A percentile compares a stretch with the other conserved stretches of the same genome.
phyloP scores from a whole-genome alignment of 805 yeast genomes.

The Yamadazyma paraphyllophila region DNA sequence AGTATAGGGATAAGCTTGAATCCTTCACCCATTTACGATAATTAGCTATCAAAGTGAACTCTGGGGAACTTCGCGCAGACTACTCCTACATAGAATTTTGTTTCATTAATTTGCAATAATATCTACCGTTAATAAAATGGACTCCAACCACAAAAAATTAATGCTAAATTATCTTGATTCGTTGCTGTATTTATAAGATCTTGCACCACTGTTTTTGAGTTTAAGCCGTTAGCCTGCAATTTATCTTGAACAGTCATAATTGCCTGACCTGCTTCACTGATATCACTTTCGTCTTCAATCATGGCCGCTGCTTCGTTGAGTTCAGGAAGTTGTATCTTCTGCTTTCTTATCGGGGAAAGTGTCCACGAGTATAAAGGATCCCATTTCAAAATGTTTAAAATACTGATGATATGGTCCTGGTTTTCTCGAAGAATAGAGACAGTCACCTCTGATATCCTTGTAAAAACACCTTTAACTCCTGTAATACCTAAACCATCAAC shows the following conservation, averaged over 20 bases:
- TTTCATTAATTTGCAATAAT: too few relatives aligned
- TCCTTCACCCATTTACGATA: slow-evolving; percentile 3
- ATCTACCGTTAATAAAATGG: slow-evolving; percentile 52
- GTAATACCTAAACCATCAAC: slow-evolving; percentile 86
- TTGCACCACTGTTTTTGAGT: slow-evolving; percentile 80
- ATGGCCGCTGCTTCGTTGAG: slow-evolving; percentile 17
- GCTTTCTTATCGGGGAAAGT: slow-evolving; percentile 67
- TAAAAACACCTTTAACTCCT: slow-evolving; percentile 79
- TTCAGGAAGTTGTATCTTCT: slow-evolving; percentile 46
- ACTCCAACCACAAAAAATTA: slow-evolving; percentile 82
- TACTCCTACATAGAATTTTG: not conserved
- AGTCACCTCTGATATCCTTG: slow-evolving; percentile 69
- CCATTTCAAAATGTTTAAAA: slow-evolving; percentile 80
- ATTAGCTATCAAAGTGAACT: not conserved
- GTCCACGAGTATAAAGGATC: slow-evolving; percentile 95
- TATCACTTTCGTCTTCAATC: slow-evolving; percentile 36
- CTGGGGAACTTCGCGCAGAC: not conserved
- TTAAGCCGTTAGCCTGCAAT: slow-evolving; percentile 61
- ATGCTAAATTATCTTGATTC: slow-evolving; percentile 61
- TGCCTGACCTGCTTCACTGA: slow-evolving; percentile 78
- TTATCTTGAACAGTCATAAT: slow-evolving; percentile 70
- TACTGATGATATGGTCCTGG: slow-evolving; percentile 68
- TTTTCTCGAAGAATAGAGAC: slow-evolving; percentile 64
- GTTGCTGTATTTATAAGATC: slow-evolving; percentile 78
- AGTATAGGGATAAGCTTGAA: slow-evolving; percentile 10